These are phyloP conservation scores for Monosporascus sp. DNA, from an alignment of 2,329 filamentous ascomycete species.

Conservation along the genomic window DNA sequence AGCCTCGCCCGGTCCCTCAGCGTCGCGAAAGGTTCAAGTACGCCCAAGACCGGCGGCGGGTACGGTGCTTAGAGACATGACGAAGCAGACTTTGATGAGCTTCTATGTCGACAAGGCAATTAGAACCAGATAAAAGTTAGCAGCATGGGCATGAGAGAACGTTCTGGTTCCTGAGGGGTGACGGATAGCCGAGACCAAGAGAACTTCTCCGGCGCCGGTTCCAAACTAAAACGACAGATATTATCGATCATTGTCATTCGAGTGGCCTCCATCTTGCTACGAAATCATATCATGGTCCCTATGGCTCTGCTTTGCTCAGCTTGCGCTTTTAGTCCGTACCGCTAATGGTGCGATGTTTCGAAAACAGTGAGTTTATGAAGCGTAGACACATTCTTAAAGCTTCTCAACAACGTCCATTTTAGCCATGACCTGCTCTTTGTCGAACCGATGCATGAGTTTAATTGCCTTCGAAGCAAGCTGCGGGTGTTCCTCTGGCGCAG, in stretches of 20 bases:
- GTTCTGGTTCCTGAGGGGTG: too few relatives aligned
- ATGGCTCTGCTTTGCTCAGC: too few relatives aligned
- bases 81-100: background rate
- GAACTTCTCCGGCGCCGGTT: too few relatives aligned
- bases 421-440: conserved; percentile 56
- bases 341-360: too few relatives aligned
- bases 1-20: conserved; percentile 41
- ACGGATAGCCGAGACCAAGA: too few relatives aligned
- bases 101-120: background rate
- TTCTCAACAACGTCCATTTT: conserved; percentile 59
- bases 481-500: conserved; percentile 44
- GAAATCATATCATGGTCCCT: too few relatives aligned
- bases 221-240: too few relatives aligned
- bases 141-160: too few relatives aligned
- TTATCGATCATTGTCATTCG: too few relatives aligned
- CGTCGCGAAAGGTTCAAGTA: conserved; percentile 36
- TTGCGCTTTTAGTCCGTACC: too few relatives aligned
- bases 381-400: conserved; percentile 2
- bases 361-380: background rate
- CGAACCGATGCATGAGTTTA: conserved; percentile 77
- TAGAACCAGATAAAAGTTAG: too few relatives aligned
- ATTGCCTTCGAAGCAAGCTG: conserved; percentile 51
- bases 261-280: too few relatives aligned
- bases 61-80: conserved; percentile 30
- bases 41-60: conserved; percentile 31